Base-by-base conservation (phyloP, 805 yeast genomes). In the Candida sphagnicola region DNA sequence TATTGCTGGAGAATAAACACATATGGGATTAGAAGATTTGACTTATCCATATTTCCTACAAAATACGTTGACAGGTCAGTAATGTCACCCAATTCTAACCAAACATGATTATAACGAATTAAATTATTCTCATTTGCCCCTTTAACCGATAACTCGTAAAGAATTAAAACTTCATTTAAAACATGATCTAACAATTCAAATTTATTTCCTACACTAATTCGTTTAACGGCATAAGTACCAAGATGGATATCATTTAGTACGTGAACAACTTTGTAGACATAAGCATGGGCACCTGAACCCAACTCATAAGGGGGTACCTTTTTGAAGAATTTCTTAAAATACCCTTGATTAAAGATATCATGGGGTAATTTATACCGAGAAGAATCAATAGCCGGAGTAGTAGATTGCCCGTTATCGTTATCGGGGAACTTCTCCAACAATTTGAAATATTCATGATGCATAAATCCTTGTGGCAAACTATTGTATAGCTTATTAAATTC, bases 21-120 rank as follows among this genome's bases (percentile, higher is more conserved):
- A 55, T 85, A 82, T 0, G 90, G 89, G 4, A 77, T 68, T 21
- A 32, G 43, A 1, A 31, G 17, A 21, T 37, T 18, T 5, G 43
- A 39, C 10, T 35, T 35, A 6, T 43, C 43, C 5, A 36, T 11
- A 17, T 35, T 26, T 3, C 42, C 45, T 5, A 65, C 33, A 25
- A 61, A 45, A 32, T 51, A 59, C 0, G 67, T 49, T 12, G 44
- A 38, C 62, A 29, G 83, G 70, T 40, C 82, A 63, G 49, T 70
- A 57, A 25, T 82, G 78, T 59, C 61, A 2, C 37, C 84, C 51
- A 82, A 68, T 53, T 89, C 96, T 23, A 89, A 58, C 96, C 96
- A 89, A 18, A 88, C 96, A 59, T 89, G 96, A 53, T 89, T 88
- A 54, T 89, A 89, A 15, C 84, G 76, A 18, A 89, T 86, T 48